phyloP scores from a whole-genome alignment of 2,329 filamentous ascomycete species.

The Cercospora nicotianae region DNA sequence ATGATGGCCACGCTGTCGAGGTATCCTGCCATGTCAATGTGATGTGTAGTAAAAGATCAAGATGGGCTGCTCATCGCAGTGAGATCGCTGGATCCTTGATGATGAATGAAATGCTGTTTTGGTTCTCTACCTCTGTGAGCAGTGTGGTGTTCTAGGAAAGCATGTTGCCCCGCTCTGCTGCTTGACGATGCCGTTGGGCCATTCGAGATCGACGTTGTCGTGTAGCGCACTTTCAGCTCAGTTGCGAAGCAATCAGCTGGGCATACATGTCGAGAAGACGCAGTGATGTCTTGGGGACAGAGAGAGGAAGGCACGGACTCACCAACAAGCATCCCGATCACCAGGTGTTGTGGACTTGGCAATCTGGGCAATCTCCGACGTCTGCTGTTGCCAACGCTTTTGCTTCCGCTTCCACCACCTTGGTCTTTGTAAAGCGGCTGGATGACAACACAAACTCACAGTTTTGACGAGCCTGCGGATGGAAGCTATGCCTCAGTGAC shows the following conservation, averaged over 20 bases:
- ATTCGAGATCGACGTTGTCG: neutral
- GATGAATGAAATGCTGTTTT: neutral
- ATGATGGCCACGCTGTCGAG: constrained; percentile 24
- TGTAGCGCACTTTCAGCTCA: neutral
- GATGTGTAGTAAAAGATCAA: neutral
- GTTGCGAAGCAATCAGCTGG: neutral
- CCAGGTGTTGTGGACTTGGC: neutral
- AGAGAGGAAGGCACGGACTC: neutral
- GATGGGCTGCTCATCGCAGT: neutral
- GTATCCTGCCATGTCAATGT: constrained; percentile 17
- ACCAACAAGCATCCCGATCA: neutral
- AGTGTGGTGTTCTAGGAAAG: neutral
- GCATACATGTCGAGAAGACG: neutral
- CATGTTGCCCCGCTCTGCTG: neutral
- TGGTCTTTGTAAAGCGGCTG: too few relatives aligned
- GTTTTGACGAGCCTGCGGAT: neutral
- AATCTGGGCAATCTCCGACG: neutral
- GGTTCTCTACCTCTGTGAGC: neutral
- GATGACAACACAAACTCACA: neutral
- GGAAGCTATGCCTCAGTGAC: too few relatives aligned
- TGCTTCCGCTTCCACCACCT: too few relatives aligned
- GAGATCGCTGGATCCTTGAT: neutral
- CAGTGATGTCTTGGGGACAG: neutral
- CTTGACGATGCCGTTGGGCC: neutral
- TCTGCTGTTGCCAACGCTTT: neutral